Percentiles rank a stretch among this genome's conserved stretches.
Conservation (phyloP, 169 alveolate species). For the Plasmodium berghei region DNA sequence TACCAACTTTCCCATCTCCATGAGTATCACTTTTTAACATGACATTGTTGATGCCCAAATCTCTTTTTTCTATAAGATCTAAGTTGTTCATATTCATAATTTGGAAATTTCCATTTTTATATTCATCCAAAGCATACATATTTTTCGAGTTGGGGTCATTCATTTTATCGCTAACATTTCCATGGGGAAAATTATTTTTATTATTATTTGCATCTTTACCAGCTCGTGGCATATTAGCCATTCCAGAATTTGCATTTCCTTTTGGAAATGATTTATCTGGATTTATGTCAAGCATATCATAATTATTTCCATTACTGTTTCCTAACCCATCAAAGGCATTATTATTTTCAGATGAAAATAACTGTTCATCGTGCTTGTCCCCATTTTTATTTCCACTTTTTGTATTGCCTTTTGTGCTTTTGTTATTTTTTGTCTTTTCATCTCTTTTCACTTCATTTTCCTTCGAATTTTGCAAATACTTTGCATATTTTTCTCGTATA, state of each 20-base stretch:
- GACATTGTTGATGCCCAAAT: background rate
- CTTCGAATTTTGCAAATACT: constrained; percentile 6
- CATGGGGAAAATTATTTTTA: background rate
- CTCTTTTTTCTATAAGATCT: constrained; percentile 11
- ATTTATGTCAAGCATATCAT: constrained; percentile 20
- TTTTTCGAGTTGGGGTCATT: background rate
- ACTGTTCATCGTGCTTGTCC: background rate
- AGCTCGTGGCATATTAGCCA: background rate
- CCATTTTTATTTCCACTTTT: background rate
- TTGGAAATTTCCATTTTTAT: constrained; percentile 15
- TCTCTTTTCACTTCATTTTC: background rate
- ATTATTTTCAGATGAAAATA: too few relatives aligned
- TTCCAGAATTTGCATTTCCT: constrained; percentile 7
- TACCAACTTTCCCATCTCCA: background rate
- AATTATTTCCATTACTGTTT: background rate
- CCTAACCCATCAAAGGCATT: too few relatives aligned
- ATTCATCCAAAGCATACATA: constrained; percentile 2
- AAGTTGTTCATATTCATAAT: background rate
- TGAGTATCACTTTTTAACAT: background rate
- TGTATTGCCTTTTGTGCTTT: background rate
- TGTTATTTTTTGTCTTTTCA: background rate
- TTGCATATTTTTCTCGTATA: constrained; percentile 44
- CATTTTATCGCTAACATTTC: background rate
- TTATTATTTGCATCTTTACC: background rate
- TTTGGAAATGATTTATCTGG: constrained; percentile 52